A percentile compares a stretch with the other conserved stretches of the same genome.
These are phyloP conservation scores for Seiridium unicorne DNA, from an alignment of 2,329 filamentous ascomycete species.

Conservation along the genomic window DNA sequence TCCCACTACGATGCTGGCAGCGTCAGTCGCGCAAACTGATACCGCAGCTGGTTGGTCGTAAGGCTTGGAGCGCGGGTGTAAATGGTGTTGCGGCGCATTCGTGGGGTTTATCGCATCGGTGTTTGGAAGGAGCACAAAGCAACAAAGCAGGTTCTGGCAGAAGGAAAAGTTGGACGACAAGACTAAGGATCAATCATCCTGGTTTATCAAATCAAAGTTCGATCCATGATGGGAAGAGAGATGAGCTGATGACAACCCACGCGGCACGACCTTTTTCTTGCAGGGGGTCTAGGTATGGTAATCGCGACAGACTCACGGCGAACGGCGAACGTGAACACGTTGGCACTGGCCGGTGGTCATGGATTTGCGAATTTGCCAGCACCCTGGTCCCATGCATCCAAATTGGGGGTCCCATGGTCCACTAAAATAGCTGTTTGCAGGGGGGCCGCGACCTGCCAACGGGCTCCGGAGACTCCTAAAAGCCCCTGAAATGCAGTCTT, in stretches of 20 bases:
- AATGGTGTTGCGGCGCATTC: neutral
- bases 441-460: no score
- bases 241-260: conserved; percentile 1
- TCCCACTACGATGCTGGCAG: no score
- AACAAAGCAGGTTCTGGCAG: neutral
- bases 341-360: neutral
- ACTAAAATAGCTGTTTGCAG: no score
- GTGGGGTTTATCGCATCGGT: neutral
- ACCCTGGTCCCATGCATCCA: neutral
- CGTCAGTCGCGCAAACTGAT: no score
- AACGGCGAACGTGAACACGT: neutral
- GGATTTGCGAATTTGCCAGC: neutral
- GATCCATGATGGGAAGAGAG: neutral
- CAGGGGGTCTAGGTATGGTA: neutral
- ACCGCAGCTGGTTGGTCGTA: no score
- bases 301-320: neutral
- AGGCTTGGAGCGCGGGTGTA: no score
- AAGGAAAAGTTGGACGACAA: neutral
- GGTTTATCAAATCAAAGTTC: neutral
- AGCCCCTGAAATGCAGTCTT: no score
- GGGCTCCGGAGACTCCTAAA: no score
- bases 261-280: neutral
- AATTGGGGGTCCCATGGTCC: no score
- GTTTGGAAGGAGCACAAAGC: neutral
- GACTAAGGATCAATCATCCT: neutral